phyloP scores from a whole-genome alignment of 768 basidiomycete species.

The Tricholoma sp. region DNA sequence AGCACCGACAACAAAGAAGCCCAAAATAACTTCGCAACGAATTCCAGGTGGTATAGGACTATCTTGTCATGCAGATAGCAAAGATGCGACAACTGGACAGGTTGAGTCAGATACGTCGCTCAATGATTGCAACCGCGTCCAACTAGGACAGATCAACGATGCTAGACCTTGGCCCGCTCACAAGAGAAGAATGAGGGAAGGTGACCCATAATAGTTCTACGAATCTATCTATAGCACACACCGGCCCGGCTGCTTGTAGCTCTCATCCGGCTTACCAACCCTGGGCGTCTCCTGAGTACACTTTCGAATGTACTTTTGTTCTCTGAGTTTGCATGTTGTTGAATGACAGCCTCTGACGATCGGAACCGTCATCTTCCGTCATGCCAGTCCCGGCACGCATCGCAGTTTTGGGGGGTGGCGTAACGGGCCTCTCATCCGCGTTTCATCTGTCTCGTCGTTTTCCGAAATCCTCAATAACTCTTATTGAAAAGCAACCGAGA shows the following conservation, averaged over 20 bases:
- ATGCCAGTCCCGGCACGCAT: conserved; percentile 33
- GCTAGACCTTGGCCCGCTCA: conserved; percentile 85
- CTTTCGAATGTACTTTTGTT: no score
- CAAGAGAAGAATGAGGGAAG: conserved; percentile 30
- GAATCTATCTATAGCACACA: no score
- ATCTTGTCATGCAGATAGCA: conserved; percentile 32
- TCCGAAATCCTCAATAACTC: conserved; percentile 49
- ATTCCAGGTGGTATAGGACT: conserved; percentile 42
- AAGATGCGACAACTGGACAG: conserved; percentile 27
- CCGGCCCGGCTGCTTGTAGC: no score
- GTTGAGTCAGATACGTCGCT: conserved; percentile 73
- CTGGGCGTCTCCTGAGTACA: no score
- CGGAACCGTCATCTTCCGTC: neutral
- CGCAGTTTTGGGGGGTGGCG: conserved; percentile 73
- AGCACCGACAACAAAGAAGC: conserved; percentile 14
- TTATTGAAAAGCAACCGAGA: conserved; percentile 61
- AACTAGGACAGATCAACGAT: conserved; percentile 60
- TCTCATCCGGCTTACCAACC: no score
- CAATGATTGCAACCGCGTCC: conserved; percentile 51
- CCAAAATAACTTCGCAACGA: conserved; percentile 56
- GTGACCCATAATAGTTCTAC: no score
- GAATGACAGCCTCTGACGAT: no score
- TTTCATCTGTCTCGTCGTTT: conserved; percentile 70
- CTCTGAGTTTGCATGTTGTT: no score
- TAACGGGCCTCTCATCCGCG: conserved; percentile 78